Base-by-base conservation (phyloP, 192 early-diverging fungal genomes). In the Coemansia sp. region DNA sequence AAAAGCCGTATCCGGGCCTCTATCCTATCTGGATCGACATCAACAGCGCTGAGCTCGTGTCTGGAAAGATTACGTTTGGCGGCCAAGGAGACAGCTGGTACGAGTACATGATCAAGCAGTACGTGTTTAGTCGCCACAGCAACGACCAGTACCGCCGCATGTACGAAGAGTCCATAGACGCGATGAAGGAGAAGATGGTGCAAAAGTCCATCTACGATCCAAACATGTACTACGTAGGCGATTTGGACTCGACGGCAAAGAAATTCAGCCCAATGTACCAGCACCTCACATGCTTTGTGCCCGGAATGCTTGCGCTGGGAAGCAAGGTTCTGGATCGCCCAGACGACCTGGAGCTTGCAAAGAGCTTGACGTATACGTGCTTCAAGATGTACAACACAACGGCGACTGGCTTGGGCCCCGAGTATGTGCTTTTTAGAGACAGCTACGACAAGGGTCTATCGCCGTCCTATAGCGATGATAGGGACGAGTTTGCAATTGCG, bases 391-490 rank as follows among this genome's bases (percentile, higher is more conserved):
- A 96, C 76, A 83, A 81, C 38, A 84, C 82, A 62, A 94, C 91
- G 10, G 76, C 80, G 15, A 91, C 93, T 0, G 91, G 93, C 0
- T 79, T 98, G 41, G 87, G 92, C 19, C 85, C 91, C 42, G 95
- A 98, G 69, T 94, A 94, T 61, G 93, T 92, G 41, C 91, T 87
- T 34, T 92, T 91, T 82, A 83, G 86, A 61, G 76, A 66, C 61
- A 53, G 62, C 29, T 40, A 72, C 52, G 43, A 83, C 61, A 61
- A 36, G 55, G 78, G 78, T 0, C 38, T 81, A 1, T 61, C 69
- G 42, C 66, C 59, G 4, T 50, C 52, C 23, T 63, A 67, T 5
- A 48, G 61, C 61, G 58, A 69, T 8, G 15, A 13, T 9, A 20
- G 4, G 6, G 53, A 64, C 22, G 71, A 82, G 45, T 76, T 76